Evolutionary conservation across 192 early-diverging fungal species (phyloP), one percentile per base, ranked within the genome.

Genomic region (Linnemannia hyalina): DNA sequence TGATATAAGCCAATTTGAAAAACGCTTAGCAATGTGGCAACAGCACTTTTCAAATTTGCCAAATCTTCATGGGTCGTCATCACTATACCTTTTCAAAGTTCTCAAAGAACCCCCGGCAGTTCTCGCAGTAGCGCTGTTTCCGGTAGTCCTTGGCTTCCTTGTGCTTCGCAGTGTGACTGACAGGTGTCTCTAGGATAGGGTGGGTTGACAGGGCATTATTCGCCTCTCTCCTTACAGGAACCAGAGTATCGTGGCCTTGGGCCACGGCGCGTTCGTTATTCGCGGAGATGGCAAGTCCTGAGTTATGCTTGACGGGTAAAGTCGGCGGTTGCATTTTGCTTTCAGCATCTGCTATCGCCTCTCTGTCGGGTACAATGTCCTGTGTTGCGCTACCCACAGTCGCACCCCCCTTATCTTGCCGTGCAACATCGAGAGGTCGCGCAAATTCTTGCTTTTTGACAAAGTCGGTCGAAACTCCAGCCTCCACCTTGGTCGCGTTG

Each of bases 91-190:
- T 44, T 2, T 78, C 47, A 38, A 80, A 76, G n/a, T 77, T 75
- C 1, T 47, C 44, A 49, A 72, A 86, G 36, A 47, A 36, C 0
- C 44, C 23, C 4, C 75, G 54, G 35, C 84, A 86, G 60, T 86
- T 86, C 41, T 86, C 84, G 32, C 84, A 86, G 54, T 86, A 86
- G 11, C 80, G 78, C 18, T 74, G 46, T 6, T 76, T 80, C 5
- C 42, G 18, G 16, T 71, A 75, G 9, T 74, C 82, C 35, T 60
- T 70, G 13, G 60, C 26, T 4, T 65, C 60, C 29, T 65, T 65
- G 60, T 29, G 60, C 29, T 15, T 65, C 60, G 26, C 60, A 15
- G n/a, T 32, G 13, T 32, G 60, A 13, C 29, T 13, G 26, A 23
- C 35, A 20, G 36, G 73, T 6, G 36, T 18, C 36, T 47, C 47